Percentiles rank a stretch among this genome's conserved stretches.
These are phyloP conservation scores for Nakazawaea ernobii DNA, from an alignment of 805 yeast genomes.

Conservation along the genomic window DNA sequence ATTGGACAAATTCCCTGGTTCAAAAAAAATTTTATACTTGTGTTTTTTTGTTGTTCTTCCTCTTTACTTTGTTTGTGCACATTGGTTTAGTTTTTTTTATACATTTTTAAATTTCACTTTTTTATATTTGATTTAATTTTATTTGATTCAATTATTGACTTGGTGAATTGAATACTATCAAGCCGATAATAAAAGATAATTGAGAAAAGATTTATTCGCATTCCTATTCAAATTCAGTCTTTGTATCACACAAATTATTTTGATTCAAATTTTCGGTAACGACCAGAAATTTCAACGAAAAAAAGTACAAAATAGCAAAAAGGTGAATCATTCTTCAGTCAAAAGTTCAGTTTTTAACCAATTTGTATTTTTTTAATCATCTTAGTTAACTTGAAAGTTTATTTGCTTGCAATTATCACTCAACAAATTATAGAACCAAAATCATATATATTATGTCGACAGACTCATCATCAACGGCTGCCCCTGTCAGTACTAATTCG, in stretches of 20 bases:
- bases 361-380: too few species aligned
- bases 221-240: not conserved
- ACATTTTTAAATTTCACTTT: not conserved
- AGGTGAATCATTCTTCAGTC: not conserved
- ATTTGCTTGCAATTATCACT: too few species aligned
- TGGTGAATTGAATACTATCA: too few species aligned
- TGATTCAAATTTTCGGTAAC: not conserved
- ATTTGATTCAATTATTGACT: not conserved
- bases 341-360: too few species aligned
- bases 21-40: not conserved
- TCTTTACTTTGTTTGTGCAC: not conserved
- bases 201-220: too few species aligned
- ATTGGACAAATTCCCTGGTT: not conserved
- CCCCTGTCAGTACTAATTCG: not conserved
- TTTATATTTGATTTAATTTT: not conserved
- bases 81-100: too few species aligned
- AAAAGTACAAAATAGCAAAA: too few species aligned
- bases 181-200: too few species aligned
- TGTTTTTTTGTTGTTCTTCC: not conserved
- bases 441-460: not conserved
- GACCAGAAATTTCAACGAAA: not conserved
- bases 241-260: not conserved
- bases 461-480: conserved; percentile 1
- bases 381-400: too few species aligned
- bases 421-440: not conserved